Evolutionary conservation across 257 asterid species (phyloP).

Genomic region (Nicotiana benthamiana): DNA sequence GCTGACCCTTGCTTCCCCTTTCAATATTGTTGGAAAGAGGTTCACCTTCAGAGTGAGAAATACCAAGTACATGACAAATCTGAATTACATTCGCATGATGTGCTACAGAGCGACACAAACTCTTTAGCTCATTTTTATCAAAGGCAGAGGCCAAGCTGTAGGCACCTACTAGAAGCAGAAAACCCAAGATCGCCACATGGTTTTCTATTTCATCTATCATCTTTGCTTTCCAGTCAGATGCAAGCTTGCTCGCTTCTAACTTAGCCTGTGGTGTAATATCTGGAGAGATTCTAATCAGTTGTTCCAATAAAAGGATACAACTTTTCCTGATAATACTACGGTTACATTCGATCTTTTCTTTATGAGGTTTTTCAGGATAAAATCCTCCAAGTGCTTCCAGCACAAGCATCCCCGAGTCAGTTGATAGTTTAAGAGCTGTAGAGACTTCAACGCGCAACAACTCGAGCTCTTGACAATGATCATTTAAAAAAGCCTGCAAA

Average conservation of each 20-base stretch:
- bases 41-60: background rate
- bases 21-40: background rate
- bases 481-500: background rate
- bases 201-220: background rate
- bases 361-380: background rate
- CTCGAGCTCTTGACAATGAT: background rate
- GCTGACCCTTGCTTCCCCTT: background rate
- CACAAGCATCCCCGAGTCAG: conserved; percentile 3
- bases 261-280: background rate
- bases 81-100: background rate
- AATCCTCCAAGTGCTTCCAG: conserved; percentile 7
- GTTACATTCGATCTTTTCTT: background rate
- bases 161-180: conserved; percentile 1
- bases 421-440: background rate
- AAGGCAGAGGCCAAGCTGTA: background rate
- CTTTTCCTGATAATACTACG: background rate
- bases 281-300: background rate
- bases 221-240: conserved; percentile 2
- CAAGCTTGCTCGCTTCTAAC: background rate
- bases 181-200: background rate
- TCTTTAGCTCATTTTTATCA: background rate
- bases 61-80: background rate
- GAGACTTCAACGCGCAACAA: background rate
- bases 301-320: conserved; percentile 9
- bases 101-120: background rate